Evolutionary conservation across 164 flowering plant species (phyloP).

Genomic region (Liriodendron chinense): DNA sequence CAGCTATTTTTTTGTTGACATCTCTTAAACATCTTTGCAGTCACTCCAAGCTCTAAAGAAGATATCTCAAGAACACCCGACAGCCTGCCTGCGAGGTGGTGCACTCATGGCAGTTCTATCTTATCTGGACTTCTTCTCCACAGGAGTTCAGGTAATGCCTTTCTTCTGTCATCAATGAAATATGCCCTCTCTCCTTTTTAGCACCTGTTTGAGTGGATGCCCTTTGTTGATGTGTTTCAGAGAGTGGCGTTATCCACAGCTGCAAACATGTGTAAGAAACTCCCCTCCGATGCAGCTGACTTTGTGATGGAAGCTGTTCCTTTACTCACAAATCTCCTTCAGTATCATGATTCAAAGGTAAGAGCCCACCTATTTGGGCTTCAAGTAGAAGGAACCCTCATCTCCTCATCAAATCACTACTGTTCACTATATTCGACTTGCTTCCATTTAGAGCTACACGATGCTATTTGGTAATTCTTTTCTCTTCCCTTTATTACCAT

Average conservation of each 20-base stretch:
- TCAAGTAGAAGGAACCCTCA: background rate
- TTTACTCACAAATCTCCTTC: conserved; percentile 86
- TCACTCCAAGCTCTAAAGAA: conserved; percentile 97
- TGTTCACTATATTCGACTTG: background rate
- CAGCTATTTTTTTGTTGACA: too few species aligned
- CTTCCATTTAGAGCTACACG: background rate
- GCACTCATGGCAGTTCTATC: conserved; percentile 99
- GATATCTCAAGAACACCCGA: conserved; percentile 99
- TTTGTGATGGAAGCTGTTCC: conserved; percentile 99
- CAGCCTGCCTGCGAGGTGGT: conserved; percentile 95
- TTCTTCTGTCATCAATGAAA: background rate
- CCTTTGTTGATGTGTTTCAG: conserved; percentile 31
- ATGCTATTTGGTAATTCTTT: too few species aligned
- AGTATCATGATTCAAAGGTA: conserved; percentile 96
- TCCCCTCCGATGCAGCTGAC: conserved; percentile 98
- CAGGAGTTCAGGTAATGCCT: conserved; percentile 86
- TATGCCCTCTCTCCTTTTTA: background rate
- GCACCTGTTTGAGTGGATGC: background rate
- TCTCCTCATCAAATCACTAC: too few species aligned
- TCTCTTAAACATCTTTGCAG: conserved; percentile 32
- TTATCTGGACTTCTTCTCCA: conserved; percentile 97
- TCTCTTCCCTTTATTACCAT: too few species aligned
- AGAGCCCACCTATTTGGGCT: background rate
- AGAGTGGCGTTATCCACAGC: conserved; percentile 97
- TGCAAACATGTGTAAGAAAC: conserved; percentile 99